Conservation (phyloP, 768 basidiomycete species). For the Jaapia argillacea region DNA sequence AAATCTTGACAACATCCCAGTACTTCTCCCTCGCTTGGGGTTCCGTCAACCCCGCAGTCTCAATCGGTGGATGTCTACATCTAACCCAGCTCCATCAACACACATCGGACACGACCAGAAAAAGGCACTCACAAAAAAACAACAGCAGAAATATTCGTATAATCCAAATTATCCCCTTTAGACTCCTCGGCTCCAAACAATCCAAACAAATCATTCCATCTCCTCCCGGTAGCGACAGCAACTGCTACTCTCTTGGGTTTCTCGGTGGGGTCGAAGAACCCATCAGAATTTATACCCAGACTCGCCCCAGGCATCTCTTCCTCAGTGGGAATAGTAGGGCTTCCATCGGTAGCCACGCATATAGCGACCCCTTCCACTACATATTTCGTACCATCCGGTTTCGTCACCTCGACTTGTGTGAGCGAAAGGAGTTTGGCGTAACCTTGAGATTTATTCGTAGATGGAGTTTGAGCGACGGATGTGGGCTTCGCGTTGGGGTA, state of each 20-base stretch:
- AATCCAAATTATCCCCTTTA: conserved; percentile 81
- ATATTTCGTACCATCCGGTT: conserved; percentile 59
- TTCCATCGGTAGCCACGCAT: conserved; percentile 79
- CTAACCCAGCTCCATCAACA: too few species aligned
- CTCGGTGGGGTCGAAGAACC: conserved; percentile 86
- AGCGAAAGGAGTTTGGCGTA: conserved; percentile 62
- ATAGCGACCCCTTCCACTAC: conserved; percentile 68
- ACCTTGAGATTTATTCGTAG: conserved; percentile 83
- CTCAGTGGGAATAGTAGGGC: conserved; percentile 71
- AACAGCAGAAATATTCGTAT: conserved; percentile 87
- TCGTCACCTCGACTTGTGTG: conserved; percentile 63
- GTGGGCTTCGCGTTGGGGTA: conserved; percentile 92
- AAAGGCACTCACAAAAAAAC: conserved; percentile 78
- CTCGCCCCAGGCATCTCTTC: conserved; percentile 81
- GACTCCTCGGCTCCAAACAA: conserved; percentile 82
- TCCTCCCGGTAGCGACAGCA: conserved; percentile 90
- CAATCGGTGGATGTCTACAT: conserved; percentile 92
- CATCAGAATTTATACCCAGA: conserved; percentile 87
- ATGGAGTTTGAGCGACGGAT: conserved; percentile 83
- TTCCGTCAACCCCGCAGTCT: conserved; percentile 92
- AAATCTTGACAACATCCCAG: conserved; percentile 85
- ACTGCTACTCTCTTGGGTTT: conserved; percentile 92
- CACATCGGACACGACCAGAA: not conserved
- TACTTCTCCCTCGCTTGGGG: conserved; percentile 82
- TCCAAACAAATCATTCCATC: conserved; percentile 81